Conservation (phyloP, 2,329 filamentous ascomycete genomes). For the Reticulascus tulasneorum region DNA sequence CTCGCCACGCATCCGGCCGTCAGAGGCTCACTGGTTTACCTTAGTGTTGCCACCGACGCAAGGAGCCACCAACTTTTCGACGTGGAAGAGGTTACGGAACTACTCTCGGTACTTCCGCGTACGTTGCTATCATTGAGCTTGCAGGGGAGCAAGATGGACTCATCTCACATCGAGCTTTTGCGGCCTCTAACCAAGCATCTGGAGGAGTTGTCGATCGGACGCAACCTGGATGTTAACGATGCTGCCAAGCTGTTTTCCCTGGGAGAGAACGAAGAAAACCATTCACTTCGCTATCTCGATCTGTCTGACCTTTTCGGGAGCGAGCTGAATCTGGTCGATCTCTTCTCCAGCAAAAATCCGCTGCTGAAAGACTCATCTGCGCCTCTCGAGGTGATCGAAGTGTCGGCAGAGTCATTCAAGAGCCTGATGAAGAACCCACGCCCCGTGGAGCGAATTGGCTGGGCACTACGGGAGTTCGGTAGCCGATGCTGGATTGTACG, state of each 20-base stretch:
- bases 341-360: conserved; percentile 43
- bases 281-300: conserved; percentile 70
- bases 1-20: conserved; percentile 67
- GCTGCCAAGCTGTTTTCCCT: conserved; percentile 62
- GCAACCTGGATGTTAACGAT: conserved; percentile 61
- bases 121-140: conserved; percentile 71
- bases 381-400: conserved; percentile 73
- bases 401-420: conserved; percentile 64
- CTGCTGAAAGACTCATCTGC: conserved; percentile 57
- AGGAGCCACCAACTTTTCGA: conserved; percentile 69
- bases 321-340: conserved; percentile 54
- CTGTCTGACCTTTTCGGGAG: conserved; percentile 66
- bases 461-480: conserved; percentile 68
- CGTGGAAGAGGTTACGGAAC: conserved; percentile 57
- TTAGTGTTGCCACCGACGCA: conserved; percentile 70
- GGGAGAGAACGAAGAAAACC: conserved; percentile 41
- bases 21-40: conserved; percentile 58
- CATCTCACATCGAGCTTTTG: conserved; percentile 60
- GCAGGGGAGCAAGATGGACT: conserved; percentile 68
- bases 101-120: conserved; percentile 62
- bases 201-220: conserved; percentile 72
- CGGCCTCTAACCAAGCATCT: conserved; percentile 65
- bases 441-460: conserved; percentile 60
- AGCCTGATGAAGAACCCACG: conserved; percentile 60
- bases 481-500: conserved; percentile 65